Evolutionary conservation across 345 rosid species (phyloP), one percentile per base, ranked within the genome.

Genomic region (Hibiscus trionum): DNA sequence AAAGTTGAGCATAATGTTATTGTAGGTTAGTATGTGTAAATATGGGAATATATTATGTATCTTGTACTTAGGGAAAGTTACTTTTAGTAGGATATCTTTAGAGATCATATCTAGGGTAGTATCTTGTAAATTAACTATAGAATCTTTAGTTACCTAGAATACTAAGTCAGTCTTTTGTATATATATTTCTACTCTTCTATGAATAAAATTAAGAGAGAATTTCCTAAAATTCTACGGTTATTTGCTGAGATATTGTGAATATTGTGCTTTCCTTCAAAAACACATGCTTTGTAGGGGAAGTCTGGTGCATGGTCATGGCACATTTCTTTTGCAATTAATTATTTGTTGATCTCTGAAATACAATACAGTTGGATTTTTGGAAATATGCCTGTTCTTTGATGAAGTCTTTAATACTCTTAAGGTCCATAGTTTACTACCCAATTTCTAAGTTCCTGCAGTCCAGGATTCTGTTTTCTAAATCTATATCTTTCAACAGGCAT

Each of bases 401-500:
- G 37, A 21, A 57, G 15, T 59, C 7, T 59, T 46, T 10, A 52
- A 5, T 16, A 16, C 8, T 1, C 21, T 16, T 53, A 17, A 53
- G 58, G 17, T 53, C 24, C 10, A 53, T 53, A 7, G 58, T 53
- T 53, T 53, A 17, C 58, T 19, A 53, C 26, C 58, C 58, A 53
- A 53, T 53, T 53, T 53, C 4, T n/a, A 53, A 53, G 58, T 53
- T 53, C 3, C 58, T 53, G 58, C 11, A n/a, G 58, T 17, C 58
- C 4, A 17, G 5, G 58, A 53, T 53, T 53, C 58, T n/a, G 9
- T 53, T 53, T n/a, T 17, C 24, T 53, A 53, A 53, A 17, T 10
- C 58, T 53, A 17, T 53, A 53, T 7, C n/a, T 53, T 53, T 53
- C 58, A 7, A 53, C 58, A 94, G 99, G 96, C 91, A 73, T 95